Evolutionary conservation across 495 filamentous ascomycete species (phyloP).

Genomic region (Amphirosellinia nigrospora): DNA sequence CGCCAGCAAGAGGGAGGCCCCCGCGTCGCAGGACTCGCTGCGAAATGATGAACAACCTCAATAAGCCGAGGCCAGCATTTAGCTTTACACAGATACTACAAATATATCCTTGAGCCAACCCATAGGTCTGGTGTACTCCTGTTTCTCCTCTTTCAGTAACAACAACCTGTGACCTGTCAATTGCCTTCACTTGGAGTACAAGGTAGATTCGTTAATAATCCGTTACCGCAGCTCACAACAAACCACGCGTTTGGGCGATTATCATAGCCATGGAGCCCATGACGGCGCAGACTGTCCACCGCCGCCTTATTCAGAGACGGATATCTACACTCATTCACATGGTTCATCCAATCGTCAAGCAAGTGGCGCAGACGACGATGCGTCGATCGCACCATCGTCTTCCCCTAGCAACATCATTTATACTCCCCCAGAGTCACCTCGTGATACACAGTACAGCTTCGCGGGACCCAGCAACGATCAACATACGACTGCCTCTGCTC

Average conservation of each 20-base stretch:
- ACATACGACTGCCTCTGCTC: conserved; percentile 36
- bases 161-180: not conserved
- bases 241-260: not conserved
- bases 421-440: conserved; percentile 54
- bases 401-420: conserved; percentile 49
- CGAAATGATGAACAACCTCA: not conserved
- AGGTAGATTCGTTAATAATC: not conserved
- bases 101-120: not conserved
- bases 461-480: conserved; percentile 31
- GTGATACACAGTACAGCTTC: conserved; percentile 40
- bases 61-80: not conserved
- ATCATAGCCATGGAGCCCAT: conserved; percentile 29
- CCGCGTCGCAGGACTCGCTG: not conserved
- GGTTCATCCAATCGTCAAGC: conserved; percentile 26
- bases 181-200: not conserved
- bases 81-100: not conserved
- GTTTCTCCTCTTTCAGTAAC: not conserved
- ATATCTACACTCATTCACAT: conserved; percentile 49
- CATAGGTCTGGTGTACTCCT: not conserved
- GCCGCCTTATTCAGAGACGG: conserved; percentile 58
- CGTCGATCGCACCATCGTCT: conserved; percentile 40
- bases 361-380: conserved; percentile 30
- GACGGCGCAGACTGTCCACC: conserved; percentile 43
- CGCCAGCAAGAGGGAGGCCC: not conserved
- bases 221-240: not conserved